phyloP scores from a whole-genome alignment of 176 grass and related monocot species.

The Lolium multiflorum region DNA sequence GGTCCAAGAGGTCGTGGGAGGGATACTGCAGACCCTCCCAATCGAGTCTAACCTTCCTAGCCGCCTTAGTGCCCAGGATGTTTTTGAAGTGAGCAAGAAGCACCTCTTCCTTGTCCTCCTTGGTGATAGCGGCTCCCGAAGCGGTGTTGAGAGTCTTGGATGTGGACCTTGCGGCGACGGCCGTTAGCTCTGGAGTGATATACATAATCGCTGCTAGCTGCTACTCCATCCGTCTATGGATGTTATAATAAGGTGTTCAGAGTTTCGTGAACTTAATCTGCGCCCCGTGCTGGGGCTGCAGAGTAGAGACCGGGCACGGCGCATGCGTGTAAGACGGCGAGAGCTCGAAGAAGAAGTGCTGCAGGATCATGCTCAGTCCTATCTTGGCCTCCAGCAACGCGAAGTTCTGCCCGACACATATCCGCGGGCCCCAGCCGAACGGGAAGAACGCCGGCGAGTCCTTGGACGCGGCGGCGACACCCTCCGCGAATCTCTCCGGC shows the following conservation, averaged over 20 bases:
- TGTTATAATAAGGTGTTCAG: neutral
- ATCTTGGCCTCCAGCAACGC: conserved; percentile 76
- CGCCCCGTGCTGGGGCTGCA: conserved; percentile 68
- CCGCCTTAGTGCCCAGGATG: too few relatives aligned
- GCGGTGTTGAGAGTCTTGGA: too few relatives aligned
- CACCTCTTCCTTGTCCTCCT: too few relatives aligned
- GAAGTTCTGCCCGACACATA: conserved; percentile 70
- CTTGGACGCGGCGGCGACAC: conserved; percentile 63
- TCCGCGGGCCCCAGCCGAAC: conserved; percentile 58
- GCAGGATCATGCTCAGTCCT: conserved; percentile 59
- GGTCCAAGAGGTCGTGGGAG: too few relatives aligned
- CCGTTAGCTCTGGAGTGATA: too few relatives aligned
- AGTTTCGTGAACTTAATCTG: conserved; percentile 54
- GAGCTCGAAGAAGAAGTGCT: conserved; percentile 65
- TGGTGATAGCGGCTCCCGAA: too few relatives aligned
- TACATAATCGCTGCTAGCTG: too few relatives aligned
- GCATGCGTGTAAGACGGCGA: conserved; percentile 65
- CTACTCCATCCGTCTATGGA: too few relatives aligned
- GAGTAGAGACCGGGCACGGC: conserved; percentile 39
- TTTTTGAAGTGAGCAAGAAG: too few relatives aligned
- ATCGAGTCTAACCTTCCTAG: too few relatives aligned
- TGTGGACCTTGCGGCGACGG: too few relatives aligned
- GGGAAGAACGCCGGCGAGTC: conserved; percentile 48
- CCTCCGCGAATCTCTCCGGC: conserved; percentile 67
- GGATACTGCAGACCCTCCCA: too few relatives aligned